These are phyloP conservation scores for Ganoderma leucocontextum DNA, from an alignment of 1,284 basidiomycete genomes.

Conservation along the genomic window DNA sequence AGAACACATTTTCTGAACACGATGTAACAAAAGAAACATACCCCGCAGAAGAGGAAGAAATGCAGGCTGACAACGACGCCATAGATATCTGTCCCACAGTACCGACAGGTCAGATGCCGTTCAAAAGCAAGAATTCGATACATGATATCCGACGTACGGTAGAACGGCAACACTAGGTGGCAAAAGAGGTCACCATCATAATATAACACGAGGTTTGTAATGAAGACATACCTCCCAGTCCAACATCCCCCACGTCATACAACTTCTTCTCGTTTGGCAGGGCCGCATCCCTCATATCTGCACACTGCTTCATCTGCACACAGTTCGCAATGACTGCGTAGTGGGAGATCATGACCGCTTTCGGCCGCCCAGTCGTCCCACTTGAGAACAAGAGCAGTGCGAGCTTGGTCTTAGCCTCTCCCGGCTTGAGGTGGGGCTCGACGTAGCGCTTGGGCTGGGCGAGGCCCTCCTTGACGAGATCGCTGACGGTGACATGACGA, in stretches of 20 bases:
- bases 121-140: not conserved
- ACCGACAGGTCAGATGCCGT: not conserved
- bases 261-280: constrained; percentile 46
- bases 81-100: constrained; percentile 65
- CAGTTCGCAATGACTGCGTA: constrained; percentile 73
- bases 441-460: constrained; percentile 51
- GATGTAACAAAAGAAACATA: constrained; percentile 40
- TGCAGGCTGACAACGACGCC: constrained; percentile 72
- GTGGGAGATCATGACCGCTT: constrained; percentile 46
- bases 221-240: constrained; percentile 44
- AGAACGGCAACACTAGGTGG: constrained; percentile 45
- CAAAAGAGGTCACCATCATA: not conserved
- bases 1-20: not conserved
- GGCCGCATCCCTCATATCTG: constrained; percentile 30
- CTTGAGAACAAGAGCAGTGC: constrained; percentile 84
- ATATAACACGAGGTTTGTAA: not conserved
- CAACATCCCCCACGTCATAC: constrained; percentile 61
- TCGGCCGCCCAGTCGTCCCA: constrained; percentile 86
- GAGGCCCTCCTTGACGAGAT: constrained; percentile 62
- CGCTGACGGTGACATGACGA: constrained; percentile 52
- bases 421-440: constrained; percentile 61
- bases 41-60: constrained; percentile 61
- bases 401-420: constrained; percentile 72
- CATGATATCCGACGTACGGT: constrained; percentile 36
- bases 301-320: constrained; percentile 63